Evolutionary conservation across 805 yeast species (phyloP).

Genomic region (Lachancea waltii): DNA sequence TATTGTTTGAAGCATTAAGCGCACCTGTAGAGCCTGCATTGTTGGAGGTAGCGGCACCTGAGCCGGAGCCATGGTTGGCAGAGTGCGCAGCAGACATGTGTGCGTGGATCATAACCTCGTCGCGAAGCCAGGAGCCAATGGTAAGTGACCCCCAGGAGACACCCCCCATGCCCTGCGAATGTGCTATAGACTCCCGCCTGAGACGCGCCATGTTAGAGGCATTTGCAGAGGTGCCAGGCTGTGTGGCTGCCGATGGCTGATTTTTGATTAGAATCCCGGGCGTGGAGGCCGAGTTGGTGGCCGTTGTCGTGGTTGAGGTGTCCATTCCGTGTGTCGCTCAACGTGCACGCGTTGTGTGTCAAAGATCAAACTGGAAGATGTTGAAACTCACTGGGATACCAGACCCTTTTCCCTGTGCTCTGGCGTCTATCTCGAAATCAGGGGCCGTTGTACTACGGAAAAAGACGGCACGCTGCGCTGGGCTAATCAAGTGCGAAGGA

Average conservation of each 20-base stretch:
- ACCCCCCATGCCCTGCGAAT: constrained; percentile 97
- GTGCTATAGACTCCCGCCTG: constrained; percentile 88
- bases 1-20: constrained; percentile 3
- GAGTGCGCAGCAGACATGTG: constrained; percentile 13
- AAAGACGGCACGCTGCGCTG: neutral
- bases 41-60: neutral
- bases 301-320: constrained; percentile 9
- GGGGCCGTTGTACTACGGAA: neutral
- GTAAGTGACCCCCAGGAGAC: constrained; percentile 95
- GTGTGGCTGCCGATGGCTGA: constrained; percentile 6
- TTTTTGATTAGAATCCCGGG: constrained; percentile 12
- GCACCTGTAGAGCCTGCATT: neutral
- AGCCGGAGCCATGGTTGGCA: neutral
- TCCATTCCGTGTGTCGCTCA: neutral
- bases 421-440: neutral
- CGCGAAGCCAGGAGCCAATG: constrained; percentile 93
- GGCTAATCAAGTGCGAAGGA: neutral
- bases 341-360: neutral
- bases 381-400: neutral
- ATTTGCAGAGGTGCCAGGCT: constrained; percentile 10
- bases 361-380: neutral
- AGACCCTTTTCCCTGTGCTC: neutral
- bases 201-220: constrained; percentile 37
- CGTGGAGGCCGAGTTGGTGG: constrained; percentile 7
- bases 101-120: constrained; percentile 68